Base-by-base conservation (phyloP, 225 moss, liverwort and hornwort genomes). In the Straminergon stramineum region DNA sequence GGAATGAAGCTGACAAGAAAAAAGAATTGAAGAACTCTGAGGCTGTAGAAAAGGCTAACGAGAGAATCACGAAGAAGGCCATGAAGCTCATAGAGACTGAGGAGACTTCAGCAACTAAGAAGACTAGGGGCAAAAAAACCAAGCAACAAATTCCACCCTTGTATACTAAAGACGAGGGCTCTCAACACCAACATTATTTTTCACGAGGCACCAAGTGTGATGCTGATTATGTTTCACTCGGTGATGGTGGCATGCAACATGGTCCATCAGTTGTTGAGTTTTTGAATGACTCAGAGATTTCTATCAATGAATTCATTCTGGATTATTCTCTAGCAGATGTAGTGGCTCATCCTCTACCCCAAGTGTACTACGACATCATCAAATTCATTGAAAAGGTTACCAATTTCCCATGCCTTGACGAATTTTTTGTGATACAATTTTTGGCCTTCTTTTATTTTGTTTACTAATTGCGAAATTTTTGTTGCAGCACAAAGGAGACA, bases 11-110 rank as follows among this genome's bases (percentile, higher is more conserved):
- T 13, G 13, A 70, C 0, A 23, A 39, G 23, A 39, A 39, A 5
- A 70, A 39, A 2, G 23, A 39, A 7, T 5, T 39, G 8, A 70
- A 13, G 22, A 39, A 70, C 11, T 64, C 4, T 1, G 5, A 16
- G 5, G 31, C 4, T 31, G 31, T 64, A 8, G 16, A 64, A 8
- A 64, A 31, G 11, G 64, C 64, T 17, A 64, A 64, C 0, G 16
- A 31, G 16, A 64, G 4, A 16, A 2, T 31, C 1, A 32, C 16
- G 2, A 64, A 64, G 16, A 64, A 32, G 5, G 0, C 27, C 4
- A 1, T 8, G 16, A 64, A 64, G 5, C 1, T 10, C 0, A 1
- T 1, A 0, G 31, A 64, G 64, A 8, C 16, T 31, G 0, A 0
- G 1, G 1, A 31, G 4, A 20, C 69, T 20, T n/a, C n/a, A 12